Evolutionary conservation across 2,329 filamentous ascomycete species (phyloP).

Genomic region (Cytospora paraplurivora): DNA sequence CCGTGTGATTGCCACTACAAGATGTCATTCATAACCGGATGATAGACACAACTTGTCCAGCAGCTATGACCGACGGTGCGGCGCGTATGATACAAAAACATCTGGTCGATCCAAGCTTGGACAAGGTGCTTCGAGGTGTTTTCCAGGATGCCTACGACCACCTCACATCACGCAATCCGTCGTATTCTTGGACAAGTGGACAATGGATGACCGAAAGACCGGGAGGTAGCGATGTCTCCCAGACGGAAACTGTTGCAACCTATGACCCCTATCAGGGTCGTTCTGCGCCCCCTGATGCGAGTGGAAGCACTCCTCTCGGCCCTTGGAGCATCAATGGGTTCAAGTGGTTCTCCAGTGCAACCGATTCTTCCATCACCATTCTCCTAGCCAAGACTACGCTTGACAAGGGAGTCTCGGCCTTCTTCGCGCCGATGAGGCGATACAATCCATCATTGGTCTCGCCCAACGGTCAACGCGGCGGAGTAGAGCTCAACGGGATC

Average conservation of each 20-base stretch:
- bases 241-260: conserved; percentile 64
- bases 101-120: conserved; percentile 37
- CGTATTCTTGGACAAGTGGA: conserved; percentile 66
- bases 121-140: conserved; percentile 42
- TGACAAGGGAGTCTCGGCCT: conserved; percentile 57
- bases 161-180: conserved; percentile 54
- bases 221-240: conserved; percentile 69
- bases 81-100: conserved; percentile 52
- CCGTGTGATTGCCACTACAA: background rate
- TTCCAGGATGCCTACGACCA: conserved; percentile 55
- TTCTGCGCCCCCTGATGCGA: conserved; percentile 31
- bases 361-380: conserved; percentile 65
- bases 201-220: conserved; percentile 78
- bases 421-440: conserved; percentile 65
- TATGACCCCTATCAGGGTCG: conserved; percentile 32
- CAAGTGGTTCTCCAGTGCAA: conserved; percentile 72
- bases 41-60: conserved; percentile 60
- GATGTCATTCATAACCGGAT: background rate
- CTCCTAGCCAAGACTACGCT: conserved; percentile 61
- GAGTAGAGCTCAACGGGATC: conserved; percentile 64
- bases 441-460: conserved; percentile 35
- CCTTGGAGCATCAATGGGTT: conserved; percentile 66
- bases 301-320: conserved; percentile 47
- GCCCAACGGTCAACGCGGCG: conserved; percentile 22
- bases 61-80: conserved; percentile 68